These are phyloP conservation scores for Leucosporidium yakuticum DNA, from an alignment of 768 basidiomycete species.

Conservation along the genomic window DNA sequence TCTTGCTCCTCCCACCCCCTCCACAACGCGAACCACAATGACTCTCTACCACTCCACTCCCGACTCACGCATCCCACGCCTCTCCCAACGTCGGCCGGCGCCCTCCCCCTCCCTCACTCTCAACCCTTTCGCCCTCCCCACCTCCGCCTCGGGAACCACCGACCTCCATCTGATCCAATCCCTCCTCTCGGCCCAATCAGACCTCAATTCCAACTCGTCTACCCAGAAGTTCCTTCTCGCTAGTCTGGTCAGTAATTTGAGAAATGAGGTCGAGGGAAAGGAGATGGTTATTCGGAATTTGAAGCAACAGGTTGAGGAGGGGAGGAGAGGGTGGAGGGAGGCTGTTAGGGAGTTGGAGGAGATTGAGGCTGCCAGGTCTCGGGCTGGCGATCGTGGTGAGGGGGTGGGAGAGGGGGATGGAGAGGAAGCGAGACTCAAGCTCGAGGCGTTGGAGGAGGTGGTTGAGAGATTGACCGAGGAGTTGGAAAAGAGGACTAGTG, in stretches of 20 bases:
- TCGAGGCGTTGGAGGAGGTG: conserved; percentile 28
- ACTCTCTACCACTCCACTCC: conserved; percentile 15
- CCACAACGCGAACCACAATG: not conserved
- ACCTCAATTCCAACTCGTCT: conserved; percentile 11
- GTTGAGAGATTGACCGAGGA: conserved; percentile 24
- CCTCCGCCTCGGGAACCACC: not conserved
- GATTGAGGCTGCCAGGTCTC: not conserved
- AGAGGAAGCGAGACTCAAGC: not conserved
- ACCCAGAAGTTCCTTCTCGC: conserved; percentile 23
- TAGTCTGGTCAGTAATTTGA: conserved; percentile 17
- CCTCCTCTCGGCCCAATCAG: conserved; percentile 23
- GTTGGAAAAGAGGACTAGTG: conserved; percentile 23
- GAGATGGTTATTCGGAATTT: conserved; percentile 13
- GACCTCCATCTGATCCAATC: conserved; percentile 15
- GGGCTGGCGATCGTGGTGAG: no score
- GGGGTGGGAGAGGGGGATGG: not conserved
- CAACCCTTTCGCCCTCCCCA: not conserved
- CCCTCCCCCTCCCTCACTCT: conserved; percentile 13
- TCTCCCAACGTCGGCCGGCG: conserved; percentile 2
- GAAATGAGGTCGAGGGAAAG: conserved; percentile 27
- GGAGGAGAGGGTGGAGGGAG: not conserved
- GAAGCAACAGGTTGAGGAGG: conserved; percentile 11
- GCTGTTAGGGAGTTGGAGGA: not conserved
- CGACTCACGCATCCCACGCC: conserved; percentile 6
- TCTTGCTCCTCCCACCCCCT: conserved; percentile 4